Evolutionary conservation across 352 stramenopile species (phyloP).

Genomic region (Thraustochytrium sp.): DNA sequence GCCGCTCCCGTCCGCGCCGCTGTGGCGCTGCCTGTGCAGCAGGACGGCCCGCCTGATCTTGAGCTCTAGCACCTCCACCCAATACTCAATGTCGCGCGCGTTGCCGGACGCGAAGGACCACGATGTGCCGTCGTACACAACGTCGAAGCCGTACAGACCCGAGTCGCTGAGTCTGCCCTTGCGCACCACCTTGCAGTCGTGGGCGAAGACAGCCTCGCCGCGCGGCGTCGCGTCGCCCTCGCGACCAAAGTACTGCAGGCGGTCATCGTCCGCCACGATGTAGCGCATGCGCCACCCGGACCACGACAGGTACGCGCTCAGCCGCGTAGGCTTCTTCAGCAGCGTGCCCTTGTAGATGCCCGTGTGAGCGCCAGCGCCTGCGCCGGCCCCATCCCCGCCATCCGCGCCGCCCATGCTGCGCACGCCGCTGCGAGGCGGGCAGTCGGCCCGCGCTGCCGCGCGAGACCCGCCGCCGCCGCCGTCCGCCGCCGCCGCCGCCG

Average conservation of each 20-base stretch:
- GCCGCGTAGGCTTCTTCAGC: conserved; percentile 24
- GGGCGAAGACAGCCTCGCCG: not conserved
- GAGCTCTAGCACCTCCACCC: conserved; percentile 5
- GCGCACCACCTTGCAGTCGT: conserved; percentile 3
- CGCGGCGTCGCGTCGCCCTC: not conserved
- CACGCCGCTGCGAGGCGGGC: too few species aligned
- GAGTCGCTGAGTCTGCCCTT: not conserved
- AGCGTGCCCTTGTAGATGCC: conserved; percentile 18
- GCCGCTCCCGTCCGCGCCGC: too few species aligned
- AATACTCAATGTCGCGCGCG: not conserved
- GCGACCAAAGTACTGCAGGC: conserved; percentile 1
- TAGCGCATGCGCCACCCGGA: conserved; percentile 32
- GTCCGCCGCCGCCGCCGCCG: too few species aligned
- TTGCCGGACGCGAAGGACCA: conserved; percentile 28
- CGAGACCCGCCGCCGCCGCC: too few species aligned
- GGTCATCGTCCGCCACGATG: not conserved
- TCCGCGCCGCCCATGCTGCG: too few species aligned
- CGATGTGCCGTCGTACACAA: not conserved
- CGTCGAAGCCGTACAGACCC: not conserved
- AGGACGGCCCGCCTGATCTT: conserved; percentile 10
- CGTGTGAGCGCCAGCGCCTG: not conserved
- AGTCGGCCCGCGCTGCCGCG: too few species aligned
- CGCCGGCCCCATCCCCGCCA: not conserved
- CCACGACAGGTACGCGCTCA: conserved; percentile 40
- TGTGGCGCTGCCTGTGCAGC: not conserved